Evolutionary conservation across 495 filamentous ascomycete genomes (phyloP), one percentile per base, ranked within the genome.

Genomic region (Neurospora tetrasperma): DNA sequence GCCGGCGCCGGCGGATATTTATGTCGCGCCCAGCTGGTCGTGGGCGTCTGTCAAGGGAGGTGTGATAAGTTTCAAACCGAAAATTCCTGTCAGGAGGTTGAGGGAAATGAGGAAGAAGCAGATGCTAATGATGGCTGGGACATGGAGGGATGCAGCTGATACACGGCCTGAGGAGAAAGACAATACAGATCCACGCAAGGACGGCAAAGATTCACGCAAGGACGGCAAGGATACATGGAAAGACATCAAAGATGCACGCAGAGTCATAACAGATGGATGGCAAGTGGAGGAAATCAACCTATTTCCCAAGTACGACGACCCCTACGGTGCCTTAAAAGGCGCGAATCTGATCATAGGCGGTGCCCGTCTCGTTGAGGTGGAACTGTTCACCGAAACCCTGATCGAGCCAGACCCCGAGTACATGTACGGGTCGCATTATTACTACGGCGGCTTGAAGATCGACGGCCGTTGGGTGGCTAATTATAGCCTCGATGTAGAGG

Each of bases 381-480:
- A 54, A 27, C 7, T 54, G 10, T 27, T 54, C 14, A 54, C 46
- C 46, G 46, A 54, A 27, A 54, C 46, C 20, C 0, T 54, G 10
- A 2, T 5, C 2, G 46, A 27, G 20, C 20, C 20, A 54, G 46
- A 54, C 3, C 46, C 46, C 0, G 46, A 54, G 46, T 5, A 23
- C 4, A 23, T 23, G 10, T 0, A 0, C 1, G n/a, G n/a, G 20
- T 12, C 23, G 1, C n/a, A 48, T 23, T 10, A 8, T 23, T 1
- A 27, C 2, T 54, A 6, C 20, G 20, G 20, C 46, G 46, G 46
- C 9, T 14, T 54, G 9, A 27, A 14, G 20, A 54, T 54, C 2
- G 20, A 54, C 46, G 46, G 9, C 1, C 46, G 46, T 20, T 54
- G 46, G 46, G 46, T 54, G 11, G 46, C 46, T 54, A 4, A 27